Conservation (phyloP, 345 rosid species). For the Eucalyptus pauciflora region DNA sequence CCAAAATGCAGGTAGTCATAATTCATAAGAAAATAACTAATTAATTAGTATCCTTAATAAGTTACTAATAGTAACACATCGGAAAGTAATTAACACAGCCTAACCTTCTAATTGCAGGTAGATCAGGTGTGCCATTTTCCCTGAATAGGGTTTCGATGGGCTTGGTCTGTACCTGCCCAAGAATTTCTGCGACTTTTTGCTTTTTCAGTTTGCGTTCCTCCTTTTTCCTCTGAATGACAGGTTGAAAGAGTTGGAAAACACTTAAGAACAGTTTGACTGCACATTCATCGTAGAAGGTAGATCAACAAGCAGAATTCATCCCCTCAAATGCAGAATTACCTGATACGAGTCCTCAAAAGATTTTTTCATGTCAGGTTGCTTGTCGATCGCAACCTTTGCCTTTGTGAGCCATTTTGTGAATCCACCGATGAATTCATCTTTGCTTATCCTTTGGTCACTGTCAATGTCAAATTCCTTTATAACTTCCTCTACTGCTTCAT, state of each 20-base stretch:
- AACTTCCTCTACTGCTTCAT: conserved; percentile 10
- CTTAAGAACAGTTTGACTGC: not conserved
- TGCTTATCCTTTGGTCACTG: conserved; percentile 3
- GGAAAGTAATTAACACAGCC: not conserved
- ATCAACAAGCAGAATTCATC: not conserved
- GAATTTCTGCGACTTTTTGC: conserved; percentile 4
- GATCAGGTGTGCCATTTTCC: conserved; percentile 14
- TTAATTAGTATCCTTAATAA: not conserved
- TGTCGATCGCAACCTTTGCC: not conserved
- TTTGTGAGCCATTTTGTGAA: conserved; percentile 15
- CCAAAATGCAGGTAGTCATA: not conserved
- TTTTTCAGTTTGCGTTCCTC: conserved; percentile 10
- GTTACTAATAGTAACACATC: not conserved
- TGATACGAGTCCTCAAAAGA: not conserved
- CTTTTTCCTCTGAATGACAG: conserved; percentile 15
- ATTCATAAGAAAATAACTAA: not conserved
- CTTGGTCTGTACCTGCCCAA: not conserved
- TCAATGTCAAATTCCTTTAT: conserved; percentile 18
- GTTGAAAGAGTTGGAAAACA: conserved; percentile 5
- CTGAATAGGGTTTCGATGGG: conserved; percentile 3
- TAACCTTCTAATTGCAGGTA: conserved; percentile 4
- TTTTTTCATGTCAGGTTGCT: not conserved
- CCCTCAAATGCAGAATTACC: not conserved
- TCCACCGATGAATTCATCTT: conserved; percentile 12
- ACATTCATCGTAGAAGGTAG: not conserved